Evolutionary conservation across 176 grass and related monocot genomes (phyloP).

Genomic region (Oryza longistaminata): DNA sequence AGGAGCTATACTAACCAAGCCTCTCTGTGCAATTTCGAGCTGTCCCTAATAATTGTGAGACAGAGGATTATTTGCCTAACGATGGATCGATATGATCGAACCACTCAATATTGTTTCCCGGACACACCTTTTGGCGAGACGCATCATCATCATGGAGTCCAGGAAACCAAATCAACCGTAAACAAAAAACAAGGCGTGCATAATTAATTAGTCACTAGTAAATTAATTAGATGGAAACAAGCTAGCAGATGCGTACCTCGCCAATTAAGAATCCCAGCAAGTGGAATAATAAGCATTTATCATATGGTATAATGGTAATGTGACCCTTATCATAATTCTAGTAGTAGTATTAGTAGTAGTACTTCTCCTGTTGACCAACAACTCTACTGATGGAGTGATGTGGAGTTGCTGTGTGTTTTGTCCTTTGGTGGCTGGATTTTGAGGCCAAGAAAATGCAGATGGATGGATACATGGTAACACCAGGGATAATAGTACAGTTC

Average conservation of each 20-base stretch:
- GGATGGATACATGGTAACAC: not conserved
- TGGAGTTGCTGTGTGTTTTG: not conserved
- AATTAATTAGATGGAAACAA: not conserved
- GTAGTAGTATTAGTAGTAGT: not conserved
- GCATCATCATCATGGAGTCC: not conserved
- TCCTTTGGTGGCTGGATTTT: not conserved
- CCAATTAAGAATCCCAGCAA: not conserved
- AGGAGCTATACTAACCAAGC: too few relatives aligned
- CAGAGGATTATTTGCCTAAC: conserved; percentile 37
- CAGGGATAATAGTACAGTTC: not conserved
- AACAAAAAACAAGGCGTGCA: not conserved
- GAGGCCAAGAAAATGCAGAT: not conserved
- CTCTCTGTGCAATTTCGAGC: conserved; percentile 2
- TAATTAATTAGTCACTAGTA: not conserved
- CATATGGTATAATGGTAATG: not conserved
- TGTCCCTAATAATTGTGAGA: conserved; percentile 34
- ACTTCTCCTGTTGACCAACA: not conserved
- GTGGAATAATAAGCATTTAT: not conserved
- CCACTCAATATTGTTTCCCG: not conserved
- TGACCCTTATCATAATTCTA: not conserved
- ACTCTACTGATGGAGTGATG: not conserved
- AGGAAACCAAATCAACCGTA: not conserved
- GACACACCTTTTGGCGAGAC: not conserved
- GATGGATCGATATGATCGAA: not conserved
- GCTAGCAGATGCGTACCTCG: too few relatives aligned